phyloP scores from a whole-genome alignment of 768 basidiomycete species.

The Chalciporus pseudorubinellus region DNA sequence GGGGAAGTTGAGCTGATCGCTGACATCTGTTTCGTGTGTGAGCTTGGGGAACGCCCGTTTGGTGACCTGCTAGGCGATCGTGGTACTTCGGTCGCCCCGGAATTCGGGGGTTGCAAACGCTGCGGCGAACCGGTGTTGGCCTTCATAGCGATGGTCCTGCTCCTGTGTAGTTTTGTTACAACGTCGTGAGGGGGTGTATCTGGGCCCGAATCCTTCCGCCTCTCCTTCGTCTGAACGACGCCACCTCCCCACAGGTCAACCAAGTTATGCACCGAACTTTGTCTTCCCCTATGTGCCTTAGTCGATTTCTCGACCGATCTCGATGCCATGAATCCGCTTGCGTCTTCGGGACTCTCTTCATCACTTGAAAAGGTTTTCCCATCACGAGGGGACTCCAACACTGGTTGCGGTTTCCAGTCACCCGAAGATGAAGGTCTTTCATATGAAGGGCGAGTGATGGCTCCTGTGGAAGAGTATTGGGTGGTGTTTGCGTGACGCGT shows the following conservation, averaged over 20 bases:
- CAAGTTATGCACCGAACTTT: slow-evolving; percentile 82
- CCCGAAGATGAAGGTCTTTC: slow-evolving; percentile 36
- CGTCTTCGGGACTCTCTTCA: slow-evolving; percentile 55
- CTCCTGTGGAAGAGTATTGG: slow-evolving; percentile 7
- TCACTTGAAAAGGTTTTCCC: slow-evolving; percentile 51
- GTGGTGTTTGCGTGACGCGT: slow-evolving; percentile 7
- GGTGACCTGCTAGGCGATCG: slow-evolving; percentile 32
- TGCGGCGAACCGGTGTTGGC: slow-evolving; percentile 25
- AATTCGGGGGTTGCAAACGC: slow-evolving; percentile 19
- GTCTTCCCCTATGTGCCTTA: slow-evolving; percentile 46
- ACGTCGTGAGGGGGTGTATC: slow-evolving; percentile 15
- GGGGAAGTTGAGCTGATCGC: too few relatives aligned
- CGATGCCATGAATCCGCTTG: slow-evolving; percentile 26
- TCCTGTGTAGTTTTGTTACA: slow-evolving; percentile 17
- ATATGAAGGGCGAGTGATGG: slow-evolving; percentile 9
- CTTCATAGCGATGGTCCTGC: slow-evolving; percentile 20
- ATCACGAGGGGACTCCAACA: slow-evolving; percentile 22
- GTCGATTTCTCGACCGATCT: slow-evolving; percentile 23
- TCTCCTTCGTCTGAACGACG: slow-evolving; percentile 42
- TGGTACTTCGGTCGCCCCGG: slow-evolving; percentile 14
- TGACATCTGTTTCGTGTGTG: slow-evolving; percentile 33
- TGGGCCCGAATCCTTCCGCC: slow-evolving; percentile 28
- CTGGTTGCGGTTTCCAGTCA: slow-evolving; percentile 47
- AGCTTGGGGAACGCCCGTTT: slow-evolving; percentile 24
- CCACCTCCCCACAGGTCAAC: slow-evolving; percentile 77